Conservation (phyloP, 106 monocot genomes). For the Platanthera zijinensis region DNA sequence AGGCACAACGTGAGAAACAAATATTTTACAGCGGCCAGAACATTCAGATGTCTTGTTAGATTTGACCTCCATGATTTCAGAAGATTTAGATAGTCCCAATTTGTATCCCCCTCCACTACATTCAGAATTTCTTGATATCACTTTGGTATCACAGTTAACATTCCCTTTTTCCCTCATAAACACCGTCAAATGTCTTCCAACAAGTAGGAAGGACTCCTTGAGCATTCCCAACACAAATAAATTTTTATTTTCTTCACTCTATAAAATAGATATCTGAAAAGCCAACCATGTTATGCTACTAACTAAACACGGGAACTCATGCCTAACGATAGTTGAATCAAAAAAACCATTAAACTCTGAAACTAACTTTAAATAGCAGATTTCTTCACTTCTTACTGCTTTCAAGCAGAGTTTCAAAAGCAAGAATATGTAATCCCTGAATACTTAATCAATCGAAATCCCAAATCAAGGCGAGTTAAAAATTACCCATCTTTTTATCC, state of each 20-base stretch:
- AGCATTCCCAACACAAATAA: slow-evolving; percentile 48
- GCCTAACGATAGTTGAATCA: slow-evolving; percentile 18
- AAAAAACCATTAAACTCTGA: slow-evolving; percentile 16
- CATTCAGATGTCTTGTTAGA: not conserved
- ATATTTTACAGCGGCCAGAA: slow-evolving; percentile 17
- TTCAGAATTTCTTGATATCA: not conserved
- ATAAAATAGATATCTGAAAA: slow-evolving; percentile 60
- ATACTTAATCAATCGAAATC: slow-evolving; percentile 49
- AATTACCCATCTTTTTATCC: slow-evolving; percentile 58
- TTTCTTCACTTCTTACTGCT: slow-evolving; percentile 44
- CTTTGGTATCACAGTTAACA: not conserved
- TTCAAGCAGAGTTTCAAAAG: slow-evolving; percentile 74
- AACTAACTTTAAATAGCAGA: slow-evolving; percentile 17
- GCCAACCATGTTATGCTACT: slow-evolving; percentile 59
- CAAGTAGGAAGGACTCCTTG: slow-evolving; percentile 45
- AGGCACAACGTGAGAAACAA: slow-evolving; percentile 76
- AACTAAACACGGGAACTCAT: slow-evolving; percentile 53
- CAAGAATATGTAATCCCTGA: slow-evolving; percentile 65
- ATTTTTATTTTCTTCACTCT: slow-evolving; percentile 56
- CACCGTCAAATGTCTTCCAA: slow-evolving; percentile 40
- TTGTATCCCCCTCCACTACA: not conserved
- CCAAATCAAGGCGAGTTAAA: slow-evolving; percentile 52
- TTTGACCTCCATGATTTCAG: not conserved
- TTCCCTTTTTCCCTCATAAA: slow-evolving; percentile 9
- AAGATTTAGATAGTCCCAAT: slow-evolving; percentile 1